A percentile compares a stretch with the other conserved stretches of the same genome.
Evolutionary conservation across 805 yeast genomes (phyloP).

Genomic region (Candida easanensis): DNA sequence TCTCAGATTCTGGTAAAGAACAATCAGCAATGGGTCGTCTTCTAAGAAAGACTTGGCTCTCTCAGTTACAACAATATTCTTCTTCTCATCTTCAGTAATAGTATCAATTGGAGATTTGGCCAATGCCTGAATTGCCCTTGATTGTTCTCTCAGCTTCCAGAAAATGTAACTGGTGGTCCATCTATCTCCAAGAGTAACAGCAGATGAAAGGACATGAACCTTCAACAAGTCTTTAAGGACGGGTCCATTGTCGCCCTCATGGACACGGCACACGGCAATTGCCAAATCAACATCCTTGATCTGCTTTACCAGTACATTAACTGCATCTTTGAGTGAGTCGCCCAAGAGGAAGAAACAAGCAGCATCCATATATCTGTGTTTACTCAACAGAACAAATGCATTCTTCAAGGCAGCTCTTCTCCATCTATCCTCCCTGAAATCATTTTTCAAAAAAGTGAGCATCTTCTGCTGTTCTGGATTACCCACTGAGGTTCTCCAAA

Average conservation of each 20-base stretch:
- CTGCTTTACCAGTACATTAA: conserved; percentile 67
- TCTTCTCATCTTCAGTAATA: conserved; percentile 31
- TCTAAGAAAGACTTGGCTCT: conserved; percentile 45
- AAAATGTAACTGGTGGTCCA: conserved; percentile 83
- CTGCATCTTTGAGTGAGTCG: conserved; percentile 71
- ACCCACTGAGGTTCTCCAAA: conserved; percentile 77
- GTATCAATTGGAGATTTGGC: conserved; percentile 51
- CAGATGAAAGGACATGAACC: conserved; percentile 50
- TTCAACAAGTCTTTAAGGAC: conserved; percentile 48
- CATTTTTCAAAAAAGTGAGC: conserved; percentile 71
- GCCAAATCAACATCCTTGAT: conserved; percentile 72
- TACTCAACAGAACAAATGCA: conserved; percentile 86
- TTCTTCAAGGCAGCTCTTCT: conserved; percentile 85
- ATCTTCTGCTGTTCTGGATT: conserved; percentile 84
- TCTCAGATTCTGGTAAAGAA: conserved; percentile 62
- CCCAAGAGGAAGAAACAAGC: conserved; percentile 86
- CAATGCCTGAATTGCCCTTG: conserved; percentile 59
- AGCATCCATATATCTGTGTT: conserved; percentile 83
- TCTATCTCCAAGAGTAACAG: conserved; percentile 61
- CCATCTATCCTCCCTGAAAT: conserved; percentile 78
- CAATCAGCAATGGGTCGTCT: conserved; percentile 80
- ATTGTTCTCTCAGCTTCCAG: conserved; percentile 56
- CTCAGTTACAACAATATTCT: conserved; percentile 18
- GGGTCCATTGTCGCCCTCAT: conserved; percentile 61
- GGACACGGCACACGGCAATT: conserved; percentile 74